Conservation (phyloP, 176 grass and related monocot species). For the Cenchrus purpureus region DNA sequence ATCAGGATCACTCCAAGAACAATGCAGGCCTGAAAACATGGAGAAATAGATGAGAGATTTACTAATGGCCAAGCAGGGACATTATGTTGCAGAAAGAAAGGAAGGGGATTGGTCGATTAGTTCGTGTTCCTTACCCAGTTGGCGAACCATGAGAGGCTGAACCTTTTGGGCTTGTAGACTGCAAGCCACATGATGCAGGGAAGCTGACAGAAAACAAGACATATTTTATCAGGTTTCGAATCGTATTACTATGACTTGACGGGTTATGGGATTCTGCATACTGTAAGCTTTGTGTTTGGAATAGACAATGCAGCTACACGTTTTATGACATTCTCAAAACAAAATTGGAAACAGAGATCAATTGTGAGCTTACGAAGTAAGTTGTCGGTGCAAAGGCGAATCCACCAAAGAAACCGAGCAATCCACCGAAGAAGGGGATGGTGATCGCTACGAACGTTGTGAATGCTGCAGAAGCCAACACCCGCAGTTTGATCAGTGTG, state of each 20-base stretch:
- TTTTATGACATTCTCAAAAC: background rate
- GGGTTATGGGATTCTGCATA: background rate
- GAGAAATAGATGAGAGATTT: background rate
- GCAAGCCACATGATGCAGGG: conserved; percentile 91
- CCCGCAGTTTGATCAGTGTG: background rate
- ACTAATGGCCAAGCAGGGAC: background rate
- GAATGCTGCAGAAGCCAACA: conserved; percentile 57
- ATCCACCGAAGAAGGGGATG: conserved; percentile 80
- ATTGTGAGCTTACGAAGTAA: conserved; percentile 67
- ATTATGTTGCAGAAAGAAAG: background rate
- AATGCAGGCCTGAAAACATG: conserved; percentile 69
- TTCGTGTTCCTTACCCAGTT: conserved; percentile 69
- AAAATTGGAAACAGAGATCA: background rate
- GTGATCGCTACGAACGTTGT: conserved; percentile 89
- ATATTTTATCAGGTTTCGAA: background rate
- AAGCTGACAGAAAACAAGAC: conserved; percentile 56
- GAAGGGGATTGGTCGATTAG: background rate
- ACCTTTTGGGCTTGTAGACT: conserved; percentile 82
- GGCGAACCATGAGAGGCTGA: conserved; percentile 76
- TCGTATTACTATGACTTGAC: background rate
- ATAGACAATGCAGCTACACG: background rate
- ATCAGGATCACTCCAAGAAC: conserved; percentile 76
- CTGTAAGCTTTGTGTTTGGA: background rate
- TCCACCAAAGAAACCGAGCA: conserved; percentile 89
- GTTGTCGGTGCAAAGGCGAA: conserved; percentile 83